A percentile compares a stretch with the other conserved stretches of the same genome.
These are phyloP conservation scores for Trichopus zeylanicus DNA, from an alignment of 116 monocot genomes.

Conservation along the genomic window DNA sequence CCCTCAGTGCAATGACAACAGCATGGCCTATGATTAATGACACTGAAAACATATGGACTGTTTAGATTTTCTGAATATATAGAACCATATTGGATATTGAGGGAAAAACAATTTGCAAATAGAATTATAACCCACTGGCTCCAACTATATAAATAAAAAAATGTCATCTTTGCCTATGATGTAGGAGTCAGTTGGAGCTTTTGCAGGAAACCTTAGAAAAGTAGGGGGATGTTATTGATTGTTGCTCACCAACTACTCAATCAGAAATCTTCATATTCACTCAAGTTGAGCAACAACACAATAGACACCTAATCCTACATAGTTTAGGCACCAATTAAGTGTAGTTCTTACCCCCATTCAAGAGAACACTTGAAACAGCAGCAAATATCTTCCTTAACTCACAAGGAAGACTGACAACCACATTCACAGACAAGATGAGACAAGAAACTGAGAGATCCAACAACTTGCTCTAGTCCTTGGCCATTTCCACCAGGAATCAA, in stretches of 20 bases:
- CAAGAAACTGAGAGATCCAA: too few relatives aligned
- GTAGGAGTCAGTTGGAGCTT: background rate
- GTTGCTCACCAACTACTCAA: background rate
- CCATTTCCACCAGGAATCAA: background rate
- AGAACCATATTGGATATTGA: background rate
- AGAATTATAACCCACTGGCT: background rate
- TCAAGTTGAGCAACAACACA: background rate
- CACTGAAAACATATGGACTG: too few relatives aligned
- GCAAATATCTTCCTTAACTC: background rate
- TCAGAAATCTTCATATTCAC: background rate
- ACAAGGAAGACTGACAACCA: background rate
- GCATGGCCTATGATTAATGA: too few relatives aligned
- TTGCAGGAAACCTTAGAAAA: background rate
- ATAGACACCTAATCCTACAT: background rate
- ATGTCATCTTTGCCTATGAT: background rate
- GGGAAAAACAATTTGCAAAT: background rate
- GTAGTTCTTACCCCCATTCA: background rate
- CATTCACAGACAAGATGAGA: too few relatives aligned
- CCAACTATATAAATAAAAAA: background rate
- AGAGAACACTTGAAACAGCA: background rate
- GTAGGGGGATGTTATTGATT: background rate
- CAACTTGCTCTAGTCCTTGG: too few relatives aligned
- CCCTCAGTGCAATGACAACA: too few relatives aligned
- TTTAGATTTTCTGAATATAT: too few relatives aligned
- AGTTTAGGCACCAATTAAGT: background rate